phyloP scores from a whole-genome alignment of 2,329 filamentous ascomycete species.

The Alternaria conjuncta region DNA sequence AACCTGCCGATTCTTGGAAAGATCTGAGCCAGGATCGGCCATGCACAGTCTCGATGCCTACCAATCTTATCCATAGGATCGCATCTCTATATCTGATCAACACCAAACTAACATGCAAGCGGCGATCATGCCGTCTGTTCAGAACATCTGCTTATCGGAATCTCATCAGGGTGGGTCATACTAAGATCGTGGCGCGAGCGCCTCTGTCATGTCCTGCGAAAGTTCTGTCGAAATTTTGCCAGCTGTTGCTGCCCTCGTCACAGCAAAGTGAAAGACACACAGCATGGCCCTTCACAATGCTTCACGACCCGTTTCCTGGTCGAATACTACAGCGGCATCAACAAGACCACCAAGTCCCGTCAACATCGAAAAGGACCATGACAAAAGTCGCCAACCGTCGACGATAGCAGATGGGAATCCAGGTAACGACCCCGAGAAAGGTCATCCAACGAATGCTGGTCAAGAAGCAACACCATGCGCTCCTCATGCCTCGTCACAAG shows the following conservation, averaged over 20 bases:
- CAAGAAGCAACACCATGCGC: not conserved
- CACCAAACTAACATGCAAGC: not conserved
- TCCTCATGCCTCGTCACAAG: not conserved
- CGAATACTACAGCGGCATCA: slow-evolving; percentile 8
- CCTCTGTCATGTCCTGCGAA: not conserved
- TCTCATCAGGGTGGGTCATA: not conserved
- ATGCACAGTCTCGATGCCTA: not conserved
- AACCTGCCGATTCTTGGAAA: not conserved
- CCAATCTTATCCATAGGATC: not conserved
- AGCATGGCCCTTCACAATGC: not conserved
- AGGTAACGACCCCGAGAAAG: not conserved
- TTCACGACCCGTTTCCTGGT: slow-evolving; percentile 2
- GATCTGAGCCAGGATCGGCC: not conserved
- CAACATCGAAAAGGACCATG: not conserved
- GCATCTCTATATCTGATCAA: not conserved
- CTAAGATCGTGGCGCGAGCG: not conserved
- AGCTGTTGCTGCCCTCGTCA: not conserved
- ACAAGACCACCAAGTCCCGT: slow-evolving; percentile 11
- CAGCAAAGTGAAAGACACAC: not conserved
- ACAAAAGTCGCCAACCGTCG: not conserved
- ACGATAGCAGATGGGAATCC: not conserved
- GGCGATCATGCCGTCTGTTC: not conserved
- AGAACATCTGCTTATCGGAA: not conserved
- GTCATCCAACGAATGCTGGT: not conserved
- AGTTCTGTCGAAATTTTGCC: not conserved